Evolutionary conservation across 2,329 filamentous ascomycete genomes (phyloP), one percentile per base, ranked within the genome.

Genomic region (Aspergillus luchuensis): DNA sequence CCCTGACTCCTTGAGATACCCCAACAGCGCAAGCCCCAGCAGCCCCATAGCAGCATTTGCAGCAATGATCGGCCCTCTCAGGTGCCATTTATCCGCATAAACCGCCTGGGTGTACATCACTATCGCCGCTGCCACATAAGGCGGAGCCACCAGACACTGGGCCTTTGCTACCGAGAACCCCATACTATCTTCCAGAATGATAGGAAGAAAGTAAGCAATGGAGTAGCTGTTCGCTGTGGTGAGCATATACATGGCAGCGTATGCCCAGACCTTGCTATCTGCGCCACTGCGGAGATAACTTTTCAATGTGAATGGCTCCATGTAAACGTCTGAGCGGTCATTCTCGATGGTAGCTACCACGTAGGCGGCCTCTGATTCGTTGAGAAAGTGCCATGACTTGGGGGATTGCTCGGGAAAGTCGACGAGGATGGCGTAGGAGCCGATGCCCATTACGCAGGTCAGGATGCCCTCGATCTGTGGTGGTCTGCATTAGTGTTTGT

Each of bases 141-240:
- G 41, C 0, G 89, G 89, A 0, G 91, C 89, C 4, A 88, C 82
- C 4, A 93, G 85, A 71, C 89, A 91, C 74, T 92, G 89, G 0
- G 89, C 80, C 52, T 80, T 79, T 7, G 82, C 87, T 5, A 88
- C 80, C 50, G 75, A 80, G 79, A 91, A 93, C 13, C 85, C 84
- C 80, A 93, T 85, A 17, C 82, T 82, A 23, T 76, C 65, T 8
- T 71, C 70, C 5, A 96, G 85, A 67, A 95, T 91, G 69, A 93
- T 85, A 6, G 91, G 91, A 4, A 93, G 77, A 71, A 93, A 94
- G 74, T 90, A 94, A 2, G 90, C 89, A 8, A 95, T 84, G 0
- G 90, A 87, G 72, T 95, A 95, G n/a, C 84, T 84, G 54, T 91
- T 84, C 10, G 89, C 90, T 0, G 90, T 92, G 2, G 85, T 66